These are phyloP conservation scores for Melastoma candidum DNA, from an alignment of 441 rosid species.

Conservation along the genomic window DNA sequence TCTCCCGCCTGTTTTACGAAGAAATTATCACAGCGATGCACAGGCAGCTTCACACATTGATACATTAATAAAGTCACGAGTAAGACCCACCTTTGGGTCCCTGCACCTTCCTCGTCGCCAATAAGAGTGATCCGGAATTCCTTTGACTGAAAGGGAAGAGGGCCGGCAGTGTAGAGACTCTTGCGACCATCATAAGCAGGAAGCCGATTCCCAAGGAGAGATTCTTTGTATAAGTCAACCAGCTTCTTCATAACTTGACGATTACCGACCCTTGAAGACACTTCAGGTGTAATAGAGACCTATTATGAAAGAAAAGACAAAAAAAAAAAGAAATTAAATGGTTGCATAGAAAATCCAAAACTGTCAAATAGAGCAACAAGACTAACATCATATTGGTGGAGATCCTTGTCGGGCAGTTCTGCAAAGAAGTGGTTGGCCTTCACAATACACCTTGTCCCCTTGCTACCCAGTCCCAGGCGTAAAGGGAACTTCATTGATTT, in stretches of 20 bases:
- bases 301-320: slow-evolving; percentile 6
- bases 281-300: slow-evolving; percentile 37
- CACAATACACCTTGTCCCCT: slow-evolving; percentile 33
- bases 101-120: slow-evolving; percentile 24
- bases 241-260: slow-evolving; percentile 31
- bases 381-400: slow-evolving; percentile 38
- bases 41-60: neutral
- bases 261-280: slow-evolving; percentile 23
- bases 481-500: slow-evolving; percentile 21
- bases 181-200: slow-evolving; percentile 45
- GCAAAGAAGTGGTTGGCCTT: slow-evolving; percentile 53
- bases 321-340: neutral
- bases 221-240: slow-evolving; percentile 26
- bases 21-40: slow-evolving; percentile 1
- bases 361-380: neutral
- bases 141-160: slow-evolving; percentile 33
- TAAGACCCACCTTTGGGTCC: slow-evolving; percentile 19
- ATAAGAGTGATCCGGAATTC: slow-evolving; percentile 23
- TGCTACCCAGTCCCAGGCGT: slow-evolving; percentile 33
- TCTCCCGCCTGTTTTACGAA: slow-evolving; percentile 19
- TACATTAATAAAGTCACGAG: neutral
- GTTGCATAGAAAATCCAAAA: neutral
- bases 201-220: slow-evolving; percentile 34
- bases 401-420: slow-evolving; percentile 27
- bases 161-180: slow-evolving; percentile 36